phyloP scores from a whole-genome alignment of 805 yeast genomes.

The Candida stauntonica region DNA sequence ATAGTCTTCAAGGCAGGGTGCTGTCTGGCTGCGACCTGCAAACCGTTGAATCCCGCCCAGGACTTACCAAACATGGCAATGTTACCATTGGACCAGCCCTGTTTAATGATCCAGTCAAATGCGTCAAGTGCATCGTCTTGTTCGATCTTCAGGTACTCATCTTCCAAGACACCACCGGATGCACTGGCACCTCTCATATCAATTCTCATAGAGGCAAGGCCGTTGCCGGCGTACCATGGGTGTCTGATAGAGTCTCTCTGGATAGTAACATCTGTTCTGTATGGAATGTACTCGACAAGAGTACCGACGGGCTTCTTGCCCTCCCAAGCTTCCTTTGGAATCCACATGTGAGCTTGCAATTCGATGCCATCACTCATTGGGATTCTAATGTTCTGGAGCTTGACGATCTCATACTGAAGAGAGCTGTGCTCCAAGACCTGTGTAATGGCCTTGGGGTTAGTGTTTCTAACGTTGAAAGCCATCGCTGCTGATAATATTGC shows the following conservation, averaged over 20 bases:
- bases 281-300: slow-evolving; percentile 41
- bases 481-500: slow-evolving; percentile 18
- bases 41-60: slow-evolving; percentile 46
- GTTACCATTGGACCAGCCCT: slow-evolving; percentile 42
- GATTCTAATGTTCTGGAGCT: slow-evolving; percentile 34
- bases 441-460: slow-evolving; percentile 26
- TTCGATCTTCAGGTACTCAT: slow-evolving; percentile 40
- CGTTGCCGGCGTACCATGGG: slow-evolving; percentile 44
- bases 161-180: slow-evolving; percentile 37
- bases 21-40: slow-evolving; percentile 42
- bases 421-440: slow-evolving; percentile 23
- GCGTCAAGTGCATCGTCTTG: slow-evolving; percentile 41
- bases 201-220: slow-evolving; percentile 40
- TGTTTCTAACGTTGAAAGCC: slow-evolving; percentile 41
- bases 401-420: slow-evolving; percentile 30
- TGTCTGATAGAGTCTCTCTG: slow-evolving; percentile 43
- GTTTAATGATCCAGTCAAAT: slow-evolving; percentile 39
- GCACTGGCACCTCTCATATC: slow-evolving; percentile 45
- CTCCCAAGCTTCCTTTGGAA: slow-evolving; percentile 35
- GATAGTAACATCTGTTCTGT: slow-evolving; percentile 41
- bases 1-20: slow-evolving; percentile 43
- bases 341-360: slow-evolving; percentile 41
- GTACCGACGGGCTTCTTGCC: slow-evolving; percentile 33
- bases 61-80: slow-evolving; percentile 46
- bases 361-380: slow-evolving; percentile 36